Percentiles rank a stretch among this genome's conserved stretches.
Conservation (phyloP, 2,329 filamentous ascomycete genomes). For the Colletotrichum scovillei region DNA sequence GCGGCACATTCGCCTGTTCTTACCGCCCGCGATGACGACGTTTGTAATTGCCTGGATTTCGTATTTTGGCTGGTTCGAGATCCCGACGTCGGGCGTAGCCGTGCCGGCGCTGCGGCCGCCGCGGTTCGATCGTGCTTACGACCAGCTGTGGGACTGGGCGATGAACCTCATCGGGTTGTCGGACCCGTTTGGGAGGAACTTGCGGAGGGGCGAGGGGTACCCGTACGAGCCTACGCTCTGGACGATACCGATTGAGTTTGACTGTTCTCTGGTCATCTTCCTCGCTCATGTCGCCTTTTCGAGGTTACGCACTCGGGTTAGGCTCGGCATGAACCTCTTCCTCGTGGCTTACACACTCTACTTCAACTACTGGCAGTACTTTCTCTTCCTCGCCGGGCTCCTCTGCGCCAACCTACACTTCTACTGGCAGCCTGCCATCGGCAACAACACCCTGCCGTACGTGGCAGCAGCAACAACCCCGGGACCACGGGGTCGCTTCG, state of each 20-base stretch:
- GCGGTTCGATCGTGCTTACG: slow-evolving; percentile 42
- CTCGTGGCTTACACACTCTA: slow-evolving; percentile 54
- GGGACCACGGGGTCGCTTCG: background rate
- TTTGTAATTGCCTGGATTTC: slow-evolving; percentile 56
- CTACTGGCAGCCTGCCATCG: slow-evolving; percentile 44
- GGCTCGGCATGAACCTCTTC: slow-evolving; percentile 53
- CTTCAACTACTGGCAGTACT: slow-evolving; percentile 15
- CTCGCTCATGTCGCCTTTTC: slow-evolving; percentile 62
- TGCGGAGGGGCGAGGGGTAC: background rate
- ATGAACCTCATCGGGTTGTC: slow-evolving; percentile 59
- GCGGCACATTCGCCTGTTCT: slow-evolving; percentile 61
- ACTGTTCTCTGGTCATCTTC: slow-evolving; percentile 68
- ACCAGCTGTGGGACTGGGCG: slow-evolving; percentile 59
- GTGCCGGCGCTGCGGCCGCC: background rate
- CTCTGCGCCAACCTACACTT: background rate
- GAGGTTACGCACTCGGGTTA: slow-evolving; percentile 53
- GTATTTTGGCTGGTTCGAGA: slow-evolving; percentile 51
- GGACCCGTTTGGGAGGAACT: slow-evolving; percentile 61
- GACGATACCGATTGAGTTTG: slow-evolving; percentile 72
- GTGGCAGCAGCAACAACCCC: background rate
- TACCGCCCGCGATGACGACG: slow-evolving; percentile 62
- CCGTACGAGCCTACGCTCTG: slow-evolving; percentile 69
- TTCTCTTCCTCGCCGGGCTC: slow-evolving; percentile 28
- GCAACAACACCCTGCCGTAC: background rate
- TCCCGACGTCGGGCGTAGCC: background rate